These are phyloP conservation scores for Omphalotus guepiniiformis DNA, from an alignment of 768 basidiomycete species.

Conservation along the genomic window DNA sequence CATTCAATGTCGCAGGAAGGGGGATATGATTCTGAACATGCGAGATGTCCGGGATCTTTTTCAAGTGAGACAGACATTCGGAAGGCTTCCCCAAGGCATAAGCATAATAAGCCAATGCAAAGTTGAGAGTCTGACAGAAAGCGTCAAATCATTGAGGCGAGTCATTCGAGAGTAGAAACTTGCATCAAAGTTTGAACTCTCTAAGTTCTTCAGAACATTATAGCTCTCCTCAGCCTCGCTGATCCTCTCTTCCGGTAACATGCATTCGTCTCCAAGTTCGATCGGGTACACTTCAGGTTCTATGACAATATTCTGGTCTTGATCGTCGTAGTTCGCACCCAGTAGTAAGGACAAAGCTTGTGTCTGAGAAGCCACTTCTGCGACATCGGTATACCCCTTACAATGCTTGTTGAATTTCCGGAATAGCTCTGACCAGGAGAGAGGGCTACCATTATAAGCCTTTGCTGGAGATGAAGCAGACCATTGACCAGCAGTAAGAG, in stretches of 20 bases:
- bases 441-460: constrained; percentile 41
- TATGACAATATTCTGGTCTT: constrained; percentile 47
- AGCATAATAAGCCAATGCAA: constrained; percentile 74
- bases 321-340: constrained; percentile 42
- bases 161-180: constrained; percentile 24
- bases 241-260: constrained; percentile 47
- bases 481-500: constrained; percentile 76
- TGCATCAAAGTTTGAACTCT: constrained; percentile 54
- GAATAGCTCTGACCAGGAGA: constrained; percentile 77
- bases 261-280: constrained; percentile 53
- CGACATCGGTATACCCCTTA: constrained; percentile 51
- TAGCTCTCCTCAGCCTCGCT: constrained; percentile 58
- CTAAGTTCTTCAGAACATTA: constrained; percentile 45
- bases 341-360: constrained; percentile 59
- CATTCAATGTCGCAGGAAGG: constrained; percentile 35
- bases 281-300: constrained; percentile 33
- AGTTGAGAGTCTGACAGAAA: constrained; percentile 52
- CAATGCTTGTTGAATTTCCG: constrained; percentile 89
- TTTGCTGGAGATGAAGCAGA: constrained; percentile 56
- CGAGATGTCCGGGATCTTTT: constrained; percentile 48
- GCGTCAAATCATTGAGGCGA: constrained; percentile 1
- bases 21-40: constrained; percentile 55
- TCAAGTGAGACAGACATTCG: constrained; percentile 58
- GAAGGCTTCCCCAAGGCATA: constrained; percentile 68
- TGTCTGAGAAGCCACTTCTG: constrained; percentile 65